Base-by-base conservation (phyloP, 2,329 filamentous ascomycete genomes). In the Berkeleyomyces rouxiae region DNA sequence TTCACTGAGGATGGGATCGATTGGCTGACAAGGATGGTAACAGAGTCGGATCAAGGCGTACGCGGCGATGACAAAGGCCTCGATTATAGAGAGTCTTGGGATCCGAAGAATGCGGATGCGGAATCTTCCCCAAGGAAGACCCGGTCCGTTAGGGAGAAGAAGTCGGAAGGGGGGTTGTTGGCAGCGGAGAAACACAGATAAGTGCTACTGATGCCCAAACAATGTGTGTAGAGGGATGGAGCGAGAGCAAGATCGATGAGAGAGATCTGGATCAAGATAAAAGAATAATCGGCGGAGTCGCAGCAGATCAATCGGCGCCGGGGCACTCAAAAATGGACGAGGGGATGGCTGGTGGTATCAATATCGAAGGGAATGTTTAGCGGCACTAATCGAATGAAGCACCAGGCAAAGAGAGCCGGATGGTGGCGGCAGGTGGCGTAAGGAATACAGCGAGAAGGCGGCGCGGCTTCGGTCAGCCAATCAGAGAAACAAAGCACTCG, bases 121-220 rank as follows among this genome's bases (percentile, higher is more conserved):
- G 62, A 60, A 63, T 63, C 62, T 63, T 60, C 58, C 62, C 13
- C 57, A 55, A 42, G 62, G 62, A 63, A 63, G 62, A 63, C 62
- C 62, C 62, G 62, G 57, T 63, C 62, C 62, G 57, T 44, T 6
- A 39, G n/a, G 46, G 13, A 46, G 40, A 40, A 44, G 31, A 40
- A 36, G 7, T 44, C 11, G 23, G 23, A 53, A 23, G 23, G 59
- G 9, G 23, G 44, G 10, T n/a, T 53, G n/a, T 53, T 53, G 31
- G n/a, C 33, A 55, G 55, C 42, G 16, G 39, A 37, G 49, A 42
- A 42, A 47, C 42, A 49, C 58, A 46, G 42, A 60, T 10, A 49
- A 60, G 46, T 36, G 36, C 42, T 11, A 9, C 47, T 16, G 36
- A 39, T 43, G 39, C 47, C 49, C 10, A 57, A 44, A 55, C 23